These are phyloP conservation scores for Populus alba DNA, from an alignment of 345 rosid species.

Conservation along the genomic window DNA sequence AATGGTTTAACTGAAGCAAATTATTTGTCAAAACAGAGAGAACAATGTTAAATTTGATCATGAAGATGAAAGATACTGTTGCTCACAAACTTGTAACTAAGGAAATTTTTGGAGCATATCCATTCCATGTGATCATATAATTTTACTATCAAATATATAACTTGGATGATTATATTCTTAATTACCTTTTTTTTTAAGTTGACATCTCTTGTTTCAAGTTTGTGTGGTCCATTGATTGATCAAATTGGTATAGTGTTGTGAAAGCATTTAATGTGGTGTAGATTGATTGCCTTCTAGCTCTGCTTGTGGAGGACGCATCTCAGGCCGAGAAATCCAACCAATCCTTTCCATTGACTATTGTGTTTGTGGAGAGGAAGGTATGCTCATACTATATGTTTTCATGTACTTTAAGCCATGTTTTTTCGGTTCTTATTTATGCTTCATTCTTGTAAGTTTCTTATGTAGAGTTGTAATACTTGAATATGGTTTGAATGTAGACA, in stretches of 20 bases:
- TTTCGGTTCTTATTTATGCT: neutral
- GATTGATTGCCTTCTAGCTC: conserved; percentile 37
- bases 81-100: neutral
- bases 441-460: neutral
- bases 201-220: neutral
- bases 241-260: neutral
- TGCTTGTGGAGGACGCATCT: conserved; percentile 34
- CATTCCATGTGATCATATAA: neutral
- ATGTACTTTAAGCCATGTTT: neutral
- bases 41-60: neutral
- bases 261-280: conserved; percentile 17
- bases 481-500: conserved; percentile 20
- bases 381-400: neutral
- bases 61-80: neutral
- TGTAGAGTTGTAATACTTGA: conserved; percentile 4
- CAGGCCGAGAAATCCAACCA: conserved; percentile 33
- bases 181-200: neutral
- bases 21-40: neutral
- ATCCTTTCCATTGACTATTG: conserved; percentile 40
- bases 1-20: neutral
- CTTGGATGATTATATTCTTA: neutral
- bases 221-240: neutral
- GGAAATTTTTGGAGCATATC: neutral
- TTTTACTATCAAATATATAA: too few relatives aligned
- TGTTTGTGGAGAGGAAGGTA: conserved; percentile 47